Evolutionary conservation across 2,329 filamentous ascomycete genomes (phyloP).

Genomic region (Xylariaceae sp.): DNA sequence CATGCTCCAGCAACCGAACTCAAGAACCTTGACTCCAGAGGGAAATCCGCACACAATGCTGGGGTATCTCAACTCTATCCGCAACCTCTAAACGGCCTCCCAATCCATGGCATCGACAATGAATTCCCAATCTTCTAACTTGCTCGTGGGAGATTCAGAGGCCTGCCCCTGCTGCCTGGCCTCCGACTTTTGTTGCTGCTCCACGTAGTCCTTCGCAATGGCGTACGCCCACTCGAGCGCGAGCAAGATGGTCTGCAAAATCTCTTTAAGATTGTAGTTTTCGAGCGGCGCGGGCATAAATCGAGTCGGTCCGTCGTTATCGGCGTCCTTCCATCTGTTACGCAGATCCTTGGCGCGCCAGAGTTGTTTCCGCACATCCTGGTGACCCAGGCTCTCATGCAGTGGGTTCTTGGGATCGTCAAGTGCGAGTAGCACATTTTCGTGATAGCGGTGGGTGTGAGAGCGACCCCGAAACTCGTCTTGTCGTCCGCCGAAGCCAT

Average conservation of each 20-base stretch:
- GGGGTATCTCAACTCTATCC: background rate
- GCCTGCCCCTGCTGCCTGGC: slow-evolving; percentile 9
- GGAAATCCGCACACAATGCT: background rate
- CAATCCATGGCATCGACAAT: slow-evolving; percentile 58
- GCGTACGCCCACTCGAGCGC: slow-evolving; percentile 56
- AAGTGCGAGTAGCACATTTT: slow-evolving; percentile 61
- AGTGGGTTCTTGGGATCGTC: slow-evolving; percentile 54
- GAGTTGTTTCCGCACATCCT: slow-evolving; percentile 53
- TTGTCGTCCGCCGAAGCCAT: slow-evolving; percentile 6
- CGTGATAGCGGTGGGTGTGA: slow-evolving; percentile 57
- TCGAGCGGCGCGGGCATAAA: slow-evolving; percentile 40
- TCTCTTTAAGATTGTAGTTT: slow-evolving; percentile 57
- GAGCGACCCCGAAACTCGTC: slow-evolving; percentile 9
- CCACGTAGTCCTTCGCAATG: slow-evolving; percentile 44
- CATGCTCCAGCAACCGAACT: too few relatives aligned
- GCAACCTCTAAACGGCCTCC: slow-evolving; percentile 37
- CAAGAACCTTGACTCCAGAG: too few relatives aligned
- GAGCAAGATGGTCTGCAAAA: slow-evolving; percentile 51
- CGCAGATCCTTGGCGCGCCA: slow-evolving; percentile 63
- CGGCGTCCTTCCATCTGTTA: slow-evolving; percentile 67
- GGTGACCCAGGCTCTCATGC: slow-evolving; percentile 48
- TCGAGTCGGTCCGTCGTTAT: slow-evolving; percentile 33
- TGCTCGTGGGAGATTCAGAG: slow-evolving; percentile 22
- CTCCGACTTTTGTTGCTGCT: slow-evolving; percentile 18
- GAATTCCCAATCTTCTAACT: slow-evolving; percentile 49